Base-by-base conservation (phyloP, 2,329 filamentous ascomycete genomes). In the Sporothrix inflata region DNA sequence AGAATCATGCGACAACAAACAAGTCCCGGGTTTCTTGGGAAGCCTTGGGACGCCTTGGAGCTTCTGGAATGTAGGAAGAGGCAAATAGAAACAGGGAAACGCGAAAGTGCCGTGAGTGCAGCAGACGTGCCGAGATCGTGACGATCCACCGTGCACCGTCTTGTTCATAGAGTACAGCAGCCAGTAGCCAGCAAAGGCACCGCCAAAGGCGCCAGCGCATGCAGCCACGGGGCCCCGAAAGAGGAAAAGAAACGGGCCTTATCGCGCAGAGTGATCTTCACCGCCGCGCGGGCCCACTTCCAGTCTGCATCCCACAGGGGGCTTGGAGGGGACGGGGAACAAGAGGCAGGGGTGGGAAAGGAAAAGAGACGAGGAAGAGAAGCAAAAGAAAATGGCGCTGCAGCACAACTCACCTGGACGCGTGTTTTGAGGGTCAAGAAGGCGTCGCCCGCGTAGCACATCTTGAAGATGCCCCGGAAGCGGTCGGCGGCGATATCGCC, bases 381-480 rank as follows among this genome's bases (percentile, higher is more conserved):
- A 73, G 69, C 71, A 73, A 70, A 65, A 34, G 42, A 38, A 53
- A 19, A 69, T 49, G 14, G 45, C 45, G 45, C 51, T 16, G 24
- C 16, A 30, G 24, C 6, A 21, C 51, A 55, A 24, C 89, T 75
- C 87, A 92, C 90, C 86, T 99, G 96, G 75, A 99, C 96, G 83
- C 94, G 90, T 73, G 96, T 99, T 82, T 96, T 96, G 75, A 99
- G 86, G 34, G 96, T 98, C 83, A 99, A 83, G 80, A 94, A 98
- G 40, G 96, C 95, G 83, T 99, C 95, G 76, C 96, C 96, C 1
- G 92, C 90, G 81, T 99, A 99, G 81, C 92, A 95, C 95, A 99
- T 98, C 83, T 98, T 98, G 87, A 99, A 99, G 77, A 99, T 98
- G 80, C 96, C 96, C 73, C 96, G 89, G 82, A 99, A 99, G 70